Conservation (phyloP, 2,329 filamentous ascomycete species). For the Cytospora piceae region DNA sequence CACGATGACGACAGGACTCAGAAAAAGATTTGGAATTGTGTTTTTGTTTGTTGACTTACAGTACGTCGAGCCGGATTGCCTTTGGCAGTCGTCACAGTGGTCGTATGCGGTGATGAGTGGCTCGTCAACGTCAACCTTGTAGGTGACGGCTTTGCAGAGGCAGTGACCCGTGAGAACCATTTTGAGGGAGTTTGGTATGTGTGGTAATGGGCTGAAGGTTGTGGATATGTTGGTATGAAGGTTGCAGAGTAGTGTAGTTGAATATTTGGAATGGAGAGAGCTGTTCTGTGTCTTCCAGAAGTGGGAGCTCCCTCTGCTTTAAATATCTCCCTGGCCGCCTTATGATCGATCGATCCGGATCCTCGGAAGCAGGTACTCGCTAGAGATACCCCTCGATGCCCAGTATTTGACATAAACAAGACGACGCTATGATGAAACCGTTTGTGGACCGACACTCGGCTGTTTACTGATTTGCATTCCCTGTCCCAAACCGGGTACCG, state of each 20-base stretch:
- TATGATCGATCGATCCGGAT: not conserved
- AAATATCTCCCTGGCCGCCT: not conserved
- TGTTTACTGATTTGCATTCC: slow-evolving; percentile 22
- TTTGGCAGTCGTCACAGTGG: slow-evolving; percentile 75
- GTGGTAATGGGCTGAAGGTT: slow-evolving; percentile 25
- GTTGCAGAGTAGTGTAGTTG: not conserved
- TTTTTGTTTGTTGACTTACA: slow-evolving; percentile 48
- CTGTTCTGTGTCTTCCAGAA: not conserved
- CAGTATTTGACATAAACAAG: not conserved
- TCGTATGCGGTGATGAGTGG: slow-evolving; percentile 66
- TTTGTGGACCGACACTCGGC: slow-evolving; percentile 9
- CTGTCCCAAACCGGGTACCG: slow-evolving; percentile 2
- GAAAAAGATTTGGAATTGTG: not conserved
- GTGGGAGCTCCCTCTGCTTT: slow-evolving; percentile 12
- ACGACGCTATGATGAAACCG: slow-evolving; percentile 27
- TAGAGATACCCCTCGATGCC: slow-evolving; percentile 19
- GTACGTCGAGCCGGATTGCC: slow-evolving; percentile 70
- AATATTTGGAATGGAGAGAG: not conserved
- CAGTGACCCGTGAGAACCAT: slow-evolving; percentile 73
- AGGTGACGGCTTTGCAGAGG: slow-evolving; percentile 73
- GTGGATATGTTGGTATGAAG: slow-evolving; percentile 4
- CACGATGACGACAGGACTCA: slow-evolving; percentile 16
- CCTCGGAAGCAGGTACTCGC: not conserved
- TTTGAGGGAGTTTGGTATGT: slow-evolving; percentile 37
- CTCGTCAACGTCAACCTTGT: slow-evolving; percentile 59